Percentiles rank a stretch among this genome's conserved stretches.
Conservation (phyloP, 306 rosid genomes). For the Dalbergia oliveri region DNA sequence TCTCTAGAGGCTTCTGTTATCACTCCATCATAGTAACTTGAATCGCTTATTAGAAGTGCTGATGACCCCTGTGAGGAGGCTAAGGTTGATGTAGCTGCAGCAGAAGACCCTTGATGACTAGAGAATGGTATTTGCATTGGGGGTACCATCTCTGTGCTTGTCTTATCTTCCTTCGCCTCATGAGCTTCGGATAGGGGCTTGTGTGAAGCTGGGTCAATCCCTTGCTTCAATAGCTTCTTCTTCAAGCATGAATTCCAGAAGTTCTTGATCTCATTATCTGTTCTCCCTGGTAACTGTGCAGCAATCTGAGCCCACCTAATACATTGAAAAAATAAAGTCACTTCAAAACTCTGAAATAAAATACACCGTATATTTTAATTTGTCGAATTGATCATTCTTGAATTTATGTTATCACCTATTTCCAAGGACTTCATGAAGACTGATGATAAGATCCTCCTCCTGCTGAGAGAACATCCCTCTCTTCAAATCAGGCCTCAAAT, state of each 20-base stretch:
- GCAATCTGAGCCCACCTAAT: slow-evolving; percentile 98
- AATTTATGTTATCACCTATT: slow-evolving; percentile 63
- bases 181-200: slow-evolving; percentile 65
- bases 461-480: slow-evolving; percentile 92
- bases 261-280: slow-evolving; percentile 94
- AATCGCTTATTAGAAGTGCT: slow-evolving; percentile 61
- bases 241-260: slow-evolving; percentile 95
- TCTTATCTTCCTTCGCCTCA: slow-evolving; percentile 50
- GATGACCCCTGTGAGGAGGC: slow-evolving; percentile 66
- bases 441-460: slow-evolving; percentile 83
- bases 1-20: slow-evolving; percentile 61
- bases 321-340: not conserved
- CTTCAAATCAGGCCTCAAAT: slow-evolving; percentile 90
- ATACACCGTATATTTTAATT: no score
- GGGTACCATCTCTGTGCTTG: slow-evolving; percentile 48
- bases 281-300: slow-evolving; percentile 94
- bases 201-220: slow-evolving; percentile 92
- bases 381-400: not conserved
- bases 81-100: slow-evolving; percentile 37
- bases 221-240: slow-evolving; percentile 95
- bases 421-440: slow-evolving; percentile 88
- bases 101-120: slow-evolving; percentile 24
- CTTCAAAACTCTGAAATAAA: slow-evolving; percentile 4
- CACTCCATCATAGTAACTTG: slow-evolving; percentile 55
- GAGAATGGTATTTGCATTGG: slow-evolving; percentile 48